Evolutionary conservation across 441 rosid species (phyloP), one percentile per base, ranked within the genome.

Genomic region (Arabidopsis lyrata): DNA sequence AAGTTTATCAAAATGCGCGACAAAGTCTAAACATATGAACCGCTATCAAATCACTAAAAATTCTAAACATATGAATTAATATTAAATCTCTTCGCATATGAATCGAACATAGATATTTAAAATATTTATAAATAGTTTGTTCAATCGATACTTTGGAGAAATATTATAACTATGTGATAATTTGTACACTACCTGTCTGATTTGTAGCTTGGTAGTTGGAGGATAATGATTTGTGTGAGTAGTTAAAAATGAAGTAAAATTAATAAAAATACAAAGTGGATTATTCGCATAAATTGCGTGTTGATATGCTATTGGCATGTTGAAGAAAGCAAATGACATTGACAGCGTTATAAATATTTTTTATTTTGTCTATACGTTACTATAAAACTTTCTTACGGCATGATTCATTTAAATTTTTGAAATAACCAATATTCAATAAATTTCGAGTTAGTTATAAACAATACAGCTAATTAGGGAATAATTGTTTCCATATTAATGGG

Each of bases 211-310:
- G 20, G 45, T 41, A 5, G 44, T 59, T 42, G 66, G 60, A 11
- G n/a, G 75, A 22, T 32, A 57, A 70, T 70, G 38, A 60, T 12
- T 71, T 62, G 15, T 16, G 53, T 54, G 76, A 53, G 38, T 20
- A 22, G 70, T 55, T 66, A 12, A 45, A 27, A 22, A n/a, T 67
- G 29, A 31, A 29, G 4, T 11, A 11, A 31, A 50, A 29, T 3
- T 18, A 54, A 20, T 22, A 42, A 52, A 61, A 32, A 15, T 34
- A 35, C 13, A 8, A 24, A 45, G 64, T 69, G 66, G 45, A 55
- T 69, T 69, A 55, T 55, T 76, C 53, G 36, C 58, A 63, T 15
- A 62, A 68, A 15, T 63, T 47, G 45, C 53, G 65, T 75, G 70
- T 55, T 63, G 29, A 27, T 45, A 5, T 14, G 12, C 45, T 22